These are phyloP conservation scores for Penstemon barbatus DNA, from an alignment of 257 asterid species.

Conservation along the genomic window DNA sequence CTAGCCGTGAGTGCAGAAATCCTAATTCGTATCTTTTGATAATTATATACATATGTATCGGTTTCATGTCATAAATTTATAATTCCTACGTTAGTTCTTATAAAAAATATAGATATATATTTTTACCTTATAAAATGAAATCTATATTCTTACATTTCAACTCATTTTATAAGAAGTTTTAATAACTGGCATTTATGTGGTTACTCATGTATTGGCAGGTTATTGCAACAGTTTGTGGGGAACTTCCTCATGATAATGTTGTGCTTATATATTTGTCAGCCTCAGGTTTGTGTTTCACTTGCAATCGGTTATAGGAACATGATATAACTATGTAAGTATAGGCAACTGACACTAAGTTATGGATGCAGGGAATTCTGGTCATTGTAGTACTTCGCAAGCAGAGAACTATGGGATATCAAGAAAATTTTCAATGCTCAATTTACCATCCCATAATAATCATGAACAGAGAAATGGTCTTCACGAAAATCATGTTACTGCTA, in stretches of 20 bases:
- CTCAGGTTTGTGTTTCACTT: constrained; percentile 52
- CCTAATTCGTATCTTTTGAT: background rate
- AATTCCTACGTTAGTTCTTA: too few relatives aligned
- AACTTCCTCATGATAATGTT: constrained; percentile 80
- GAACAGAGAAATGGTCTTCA: constrained; percentile 48
- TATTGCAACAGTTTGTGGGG: constrained; percentile 80
- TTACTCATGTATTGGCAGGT: constrained; percentile 49
- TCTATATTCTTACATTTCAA: background rate
- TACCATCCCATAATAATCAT: constrained; percentile 39
- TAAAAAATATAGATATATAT: constrained; percentile 17
- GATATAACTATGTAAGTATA: constrained; percentile 3
- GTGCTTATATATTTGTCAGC: constrained; percentile 83
- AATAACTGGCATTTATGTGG: constrained; percentile 21
- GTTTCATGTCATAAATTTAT: too few relatives aligned
- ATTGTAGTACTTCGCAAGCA: constrained; percentile 42
- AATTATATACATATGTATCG: too few relatives aligned
- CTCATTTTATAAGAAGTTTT: constrained; percentile 23
- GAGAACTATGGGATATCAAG: constrained; percentile 55
- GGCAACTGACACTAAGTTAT: constrained; percentile 29
- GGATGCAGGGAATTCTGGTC: constrained; percentile 54
- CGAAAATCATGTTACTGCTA: constrained; percentile 52
- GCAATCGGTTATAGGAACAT: constrained; percentile 24
- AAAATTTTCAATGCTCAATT: constrained; percentile 43
- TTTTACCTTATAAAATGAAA: background rate
- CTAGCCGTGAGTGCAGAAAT: constrained; percentile 67